Conservation (phyloP, 495 filamentous ascomycete species). For the Antarctomyces pellizariae region DNA sequence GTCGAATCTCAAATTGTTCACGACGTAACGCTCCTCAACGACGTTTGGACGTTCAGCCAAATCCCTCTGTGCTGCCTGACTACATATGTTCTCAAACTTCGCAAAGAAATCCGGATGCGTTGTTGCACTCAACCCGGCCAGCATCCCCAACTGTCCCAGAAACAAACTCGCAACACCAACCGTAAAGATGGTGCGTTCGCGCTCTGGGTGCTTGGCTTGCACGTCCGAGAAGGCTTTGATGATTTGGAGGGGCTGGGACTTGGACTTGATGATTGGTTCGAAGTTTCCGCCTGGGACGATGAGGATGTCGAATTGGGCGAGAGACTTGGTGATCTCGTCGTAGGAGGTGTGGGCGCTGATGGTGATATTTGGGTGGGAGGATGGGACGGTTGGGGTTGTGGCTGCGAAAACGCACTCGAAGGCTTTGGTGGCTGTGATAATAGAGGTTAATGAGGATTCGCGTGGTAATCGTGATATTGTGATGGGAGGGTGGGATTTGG, state of each 20-base stretch:
- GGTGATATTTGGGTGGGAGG: conserved; percentile 52
- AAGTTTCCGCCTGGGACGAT: conserved; percentile 39
- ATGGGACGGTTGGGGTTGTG: conserved; percentile 28
- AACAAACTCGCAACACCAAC: conserved; percentile 56
- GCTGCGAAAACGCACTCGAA: conserved; percentile 48
- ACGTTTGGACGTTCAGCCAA: conserved; percentile 42
- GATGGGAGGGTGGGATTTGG: not conserved
- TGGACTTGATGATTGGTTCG: conserved; percentile 28
- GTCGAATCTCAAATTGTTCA: conserved; percentile 60
- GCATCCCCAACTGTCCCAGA: conserved; percentile 44
- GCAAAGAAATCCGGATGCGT: conserved; percentile 40
- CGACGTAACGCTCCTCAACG: conserved; percentile 54
- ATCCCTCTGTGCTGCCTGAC: conserved; percentile 32
- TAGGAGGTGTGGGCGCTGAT: conserved; percentile 46
- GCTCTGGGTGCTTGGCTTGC: conserved; percentile 33
- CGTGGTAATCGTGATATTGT: not conserved
- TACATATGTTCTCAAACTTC: conserved; percentile 43
- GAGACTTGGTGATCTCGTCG: conserved; percentile 37
- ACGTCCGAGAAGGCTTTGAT: conserved; percentile 43
- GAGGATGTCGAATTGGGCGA: conserved; percentile 48
- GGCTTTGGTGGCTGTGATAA: conserved; percentile 22
- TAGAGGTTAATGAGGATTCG: not conserved
- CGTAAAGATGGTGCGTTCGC: conserved; percentile 50
- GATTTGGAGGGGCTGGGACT: conserved; percentile 34
- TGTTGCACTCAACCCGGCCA: conserved; percentile 49